Conservation (phyloP, 352 stramenopile species). For the Phytophthora capsici region DNA sequence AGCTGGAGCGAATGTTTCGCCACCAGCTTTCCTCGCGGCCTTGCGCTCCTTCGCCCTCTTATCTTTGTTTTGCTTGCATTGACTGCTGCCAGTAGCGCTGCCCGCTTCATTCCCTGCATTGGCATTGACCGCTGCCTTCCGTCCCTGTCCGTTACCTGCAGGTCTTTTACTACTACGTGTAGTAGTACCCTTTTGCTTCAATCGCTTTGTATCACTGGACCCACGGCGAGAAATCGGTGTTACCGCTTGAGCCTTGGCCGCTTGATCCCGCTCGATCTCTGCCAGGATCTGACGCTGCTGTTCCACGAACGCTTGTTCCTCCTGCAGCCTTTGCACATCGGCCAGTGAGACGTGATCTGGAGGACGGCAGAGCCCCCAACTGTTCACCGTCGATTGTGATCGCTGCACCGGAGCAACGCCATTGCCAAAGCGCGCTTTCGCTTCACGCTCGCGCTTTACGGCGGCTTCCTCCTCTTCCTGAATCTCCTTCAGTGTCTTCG, state of each 20-base stretch:
- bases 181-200: conserved; percentile 15
- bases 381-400: conserved; percentile 64
- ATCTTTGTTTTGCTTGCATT: conserved; percentile 40
- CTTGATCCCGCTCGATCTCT: conserved; percentile 57
- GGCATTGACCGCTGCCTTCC: conserved; percentile 19
- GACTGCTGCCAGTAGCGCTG: conserved; percentile 8
- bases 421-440: conserved; percentile 51
- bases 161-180: conserved; percentile 5
- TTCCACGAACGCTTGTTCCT: conserved; percentile 67
- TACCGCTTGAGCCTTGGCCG: conserved; percentile 23
- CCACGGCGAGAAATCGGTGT: not conserved
- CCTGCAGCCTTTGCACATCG: conserved; percentile 68
- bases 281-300: conserved; percentile 72
- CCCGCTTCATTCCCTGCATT: not conserved
- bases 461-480: conserved; percentile 66
- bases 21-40: conserved; percentile 35
- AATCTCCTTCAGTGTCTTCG: conserved; percentile 70
- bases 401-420: conserved; percentile 30
- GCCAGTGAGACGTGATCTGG: conserved; percentile 60
- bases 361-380: conserved; percentile 62
- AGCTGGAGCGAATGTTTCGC: conserved; percentile 26
- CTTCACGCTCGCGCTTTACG: conserved; percentile 43
- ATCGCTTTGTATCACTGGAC: not conserved
- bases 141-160: conserved; percentile 12
- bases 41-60: conserved; percentile 45